A percentile compares a stretch with the other conserved stretches of the same genome.
Evolutionary conservation across 768 basidiomycete species (phyloP).

Genomic region (Crassisporium funariophilum): DNA sequence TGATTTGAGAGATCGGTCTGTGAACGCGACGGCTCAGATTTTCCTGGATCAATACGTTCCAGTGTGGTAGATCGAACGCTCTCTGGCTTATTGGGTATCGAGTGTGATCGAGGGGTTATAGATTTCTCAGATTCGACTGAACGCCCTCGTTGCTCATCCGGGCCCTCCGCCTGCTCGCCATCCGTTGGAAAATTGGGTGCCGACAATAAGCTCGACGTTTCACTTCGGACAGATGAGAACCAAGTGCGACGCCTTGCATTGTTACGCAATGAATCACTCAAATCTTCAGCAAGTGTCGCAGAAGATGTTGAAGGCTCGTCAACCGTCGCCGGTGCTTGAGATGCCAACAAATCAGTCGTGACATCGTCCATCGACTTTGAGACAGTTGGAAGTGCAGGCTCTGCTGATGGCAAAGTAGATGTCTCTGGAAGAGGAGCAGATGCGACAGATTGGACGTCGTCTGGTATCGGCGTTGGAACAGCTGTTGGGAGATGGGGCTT

Average conservation of each 20-base stretch:
- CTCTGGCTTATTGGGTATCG: constrained; percentile 31
- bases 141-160: constrained; percentile 41
- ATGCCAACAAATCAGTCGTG: not conserved
- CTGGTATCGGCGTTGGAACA: constrained; percentile 16
- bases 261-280: constrained; percentile 21
- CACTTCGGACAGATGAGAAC: constrained; percentile 50
- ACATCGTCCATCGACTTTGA: not conserved
- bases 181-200: constrained; percentile 20
- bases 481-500: constrained; percentile 22
- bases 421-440: constrained; percentile 40
- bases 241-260: constrained; percentile 54
- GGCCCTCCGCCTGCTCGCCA: constrained; percentile 21
- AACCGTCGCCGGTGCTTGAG: not conserved
- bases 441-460: constrained; percentile 34
- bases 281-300: constrained; percentile 17
- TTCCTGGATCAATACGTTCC: not conserved
- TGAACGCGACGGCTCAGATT: constrained; percentile 13
- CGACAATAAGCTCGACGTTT: constrained; percentile 30
- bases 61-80: constrained; percentile 13
- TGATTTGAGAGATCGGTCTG: constrained; percentile 17
- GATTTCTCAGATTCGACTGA: constrained; percentile 31
- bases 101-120: constrained; percentile 30
- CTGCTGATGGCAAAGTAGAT: constrained; percentile 9
- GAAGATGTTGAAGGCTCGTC: constrained; percentile 2
- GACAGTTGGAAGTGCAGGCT: not conserved